Percentiles rank a stretch among this genome's conserved stretches.
These are phyloP conservation scores for Penicillium concentricum DNA, from an alignment of 2,329 filamentous ascomycete genomes.

Conservation along the genomic window DNA sequence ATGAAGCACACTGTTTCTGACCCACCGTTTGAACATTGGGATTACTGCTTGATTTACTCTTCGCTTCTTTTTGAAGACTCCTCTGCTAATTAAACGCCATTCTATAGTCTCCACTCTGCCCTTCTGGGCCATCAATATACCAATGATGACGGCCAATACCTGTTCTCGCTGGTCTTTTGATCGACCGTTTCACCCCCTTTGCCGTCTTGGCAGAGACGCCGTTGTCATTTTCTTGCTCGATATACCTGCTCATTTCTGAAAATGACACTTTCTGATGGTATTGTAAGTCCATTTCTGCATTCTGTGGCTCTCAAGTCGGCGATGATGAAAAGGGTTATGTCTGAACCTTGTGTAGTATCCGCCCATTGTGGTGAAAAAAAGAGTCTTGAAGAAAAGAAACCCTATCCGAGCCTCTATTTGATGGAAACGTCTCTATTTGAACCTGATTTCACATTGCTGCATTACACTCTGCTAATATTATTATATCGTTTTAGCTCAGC, in stretches of 20 bases:
- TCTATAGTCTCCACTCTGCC: not conserved
- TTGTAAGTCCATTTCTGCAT: not conserved
- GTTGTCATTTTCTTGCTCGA: not conserved
- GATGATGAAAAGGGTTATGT: not conserved
- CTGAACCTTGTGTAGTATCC: not conserved
- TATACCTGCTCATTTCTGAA: not conserved
- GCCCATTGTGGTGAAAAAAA: not conserved
- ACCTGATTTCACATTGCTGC: not conserved
- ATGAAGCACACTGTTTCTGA: not conserved
- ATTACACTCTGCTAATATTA: not conserved
- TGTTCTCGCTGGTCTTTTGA: too few species aligned
- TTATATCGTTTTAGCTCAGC: not conserved
- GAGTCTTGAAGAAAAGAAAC: not conserved
- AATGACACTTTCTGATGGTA: not conserved
- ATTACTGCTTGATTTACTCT: not conserved
- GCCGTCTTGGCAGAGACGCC: not conserved
- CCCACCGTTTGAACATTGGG: not conserved
- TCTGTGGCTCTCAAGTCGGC: not conserved
- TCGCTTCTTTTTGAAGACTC: not conserved
- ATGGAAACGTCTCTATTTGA: not conserved
- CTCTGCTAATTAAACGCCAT: not conserved
- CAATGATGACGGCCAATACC: not conserved
- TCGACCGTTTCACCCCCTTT: not conserved
- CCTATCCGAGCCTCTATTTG: not conserved
- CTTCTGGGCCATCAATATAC: not conserved